A percentile compares a stretch with the other conserved stretches of the same genome.
phyloP scores from a whole-genome alignment of 441 rosid genomes.

The Syzygium syzygioides region DNA sequence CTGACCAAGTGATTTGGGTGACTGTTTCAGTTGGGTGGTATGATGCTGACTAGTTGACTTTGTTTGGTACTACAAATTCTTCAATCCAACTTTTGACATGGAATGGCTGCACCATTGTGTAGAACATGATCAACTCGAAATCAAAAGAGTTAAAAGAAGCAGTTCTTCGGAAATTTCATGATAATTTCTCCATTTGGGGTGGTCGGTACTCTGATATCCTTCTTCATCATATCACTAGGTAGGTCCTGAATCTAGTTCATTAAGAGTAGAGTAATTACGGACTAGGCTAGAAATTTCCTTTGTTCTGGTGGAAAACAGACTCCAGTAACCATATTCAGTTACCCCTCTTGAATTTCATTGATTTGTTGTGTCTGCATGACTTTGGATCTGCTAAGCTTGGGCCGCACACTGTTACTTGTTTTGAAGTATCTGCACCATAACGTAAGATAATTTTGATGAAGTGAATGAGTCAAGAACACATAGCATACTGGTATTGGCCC shows the following conservation, averaged over 20 bases:
- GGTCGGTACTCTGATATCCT: constrained; percentile 49
- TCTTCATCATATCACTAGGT: constrained; percentile 47
- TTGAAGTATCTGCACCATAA: background rate
- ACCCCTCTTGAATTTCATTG: background rate
- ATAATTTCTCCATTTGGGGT: constrained; percentile 47
- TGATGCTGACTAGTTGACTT: background rate
- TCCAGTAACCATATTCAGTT: too few species aligned
- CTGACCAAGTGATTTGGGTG: background rate
- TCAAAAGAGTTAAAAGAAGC: constrained; percentile 31
- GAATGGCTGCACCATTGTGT: background rate
- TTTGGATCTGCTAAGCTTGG: too few species aligned
- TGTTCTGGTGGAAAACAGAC: background rate
- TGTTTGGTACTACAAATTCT: background rate
- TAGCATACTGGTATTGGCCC: background rate
- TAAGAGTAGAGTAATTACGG: background rate
- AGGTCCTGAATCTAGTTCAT: background rate
- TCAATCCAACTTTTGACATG: background rate
- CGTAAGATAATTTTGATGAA: background rate
- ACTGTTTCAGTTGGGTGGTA: background rate
- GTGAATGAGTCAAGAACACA: background rate
- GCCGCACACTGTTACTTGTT: background rate
- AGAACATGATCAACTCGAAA: background rate
- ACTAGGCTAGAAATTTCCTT: background rate
- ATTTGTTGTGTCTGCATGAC: background rate
- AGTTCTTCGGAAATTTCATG: constrained; percentile 45